Conservation (phyloP, 257 asterid species). For the Gentiana straminea region DNA sequence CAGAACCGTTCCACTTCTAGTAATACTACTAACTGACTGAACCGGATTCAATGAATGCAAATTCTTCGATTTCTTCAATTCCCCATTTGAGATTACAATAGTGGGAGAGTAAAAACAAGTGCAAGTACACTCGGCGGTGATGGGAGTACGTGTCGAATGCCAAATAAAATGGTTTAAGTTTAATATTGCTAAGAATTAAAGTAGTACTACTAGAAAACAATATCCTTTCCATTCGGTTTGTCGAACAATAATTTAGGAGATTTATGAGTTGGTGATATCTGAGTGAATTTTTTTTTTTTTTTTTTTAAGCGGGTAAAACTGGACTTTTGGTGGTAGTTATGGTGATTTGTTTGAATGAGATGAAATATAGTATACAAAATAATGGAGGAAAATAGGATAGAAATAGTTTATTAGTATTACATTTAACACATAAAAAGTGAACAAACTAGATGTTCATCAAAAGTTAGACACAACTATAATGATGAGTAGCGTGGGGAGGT, state of each 20-base stretch:
- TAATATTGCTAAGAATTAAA: conserved; percentile 1
- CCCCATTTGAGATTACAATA: conserved; percentile 21
- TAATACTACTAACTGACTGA: conserved; percentile 3
- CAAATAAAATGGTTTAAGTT: not conserved
- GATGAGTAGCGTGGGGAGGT: too few species aligned
- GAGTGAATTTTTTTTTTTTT: not conserved
- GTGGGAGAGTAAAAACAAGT: conserved; percentile 4
- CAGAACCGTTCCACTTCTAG: conserved; percentile 5
- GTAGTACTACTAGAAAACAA: not conserved
- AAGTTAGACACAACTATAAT: too few species aligned
- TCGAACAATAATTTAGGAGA: not conserved
- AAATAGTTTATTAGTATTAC: too few species aligned
- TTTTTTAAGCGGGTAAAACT: not conserved
- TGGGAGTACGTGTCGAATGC: not conserved
- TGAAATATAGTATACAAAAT: too few species aligned
- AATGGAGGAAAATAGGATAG: not conserved
- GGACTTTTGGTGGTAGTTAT: not conserved
- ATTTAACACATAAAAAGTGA: too few species aligned
- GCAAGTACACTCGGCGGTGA: not conserved
- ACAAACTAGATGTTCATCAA: too few species aligned
- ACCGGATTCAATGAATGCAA: conserved; percentile 11
- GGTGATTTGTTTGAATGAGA: too few species aligned
- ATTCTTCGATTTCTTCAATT: conserved; percentile 15
- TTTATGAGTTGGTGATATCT: not conserved
- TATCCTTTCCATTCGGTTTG: conserved; percentile 4